Conservation (phyloP, 2,329 filamentous ascomycete species). For the Aspergillus felis region DNA sequence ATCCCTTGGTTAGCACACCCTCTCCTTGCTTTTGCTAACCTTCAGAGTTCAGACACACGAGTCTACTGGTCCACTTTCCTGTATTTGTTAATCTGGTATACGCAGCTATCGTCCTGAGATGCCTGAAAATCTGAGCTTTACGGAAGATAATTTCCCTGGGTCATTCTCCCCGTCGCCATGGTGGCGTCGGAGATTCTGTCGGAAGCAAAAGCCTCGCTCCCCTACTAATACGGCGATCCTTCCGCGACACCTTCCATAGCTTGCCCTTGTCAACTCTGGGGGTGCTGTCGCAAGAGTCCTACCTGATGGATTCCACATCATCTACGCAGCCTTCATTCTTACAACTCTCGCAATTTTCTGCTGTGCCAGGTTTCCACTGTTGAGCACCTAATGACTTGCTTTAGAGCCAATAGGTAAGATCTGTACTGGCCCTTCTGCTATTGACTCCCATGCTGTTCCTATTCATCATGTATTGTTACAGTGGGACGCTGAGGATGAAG, state of each 20-base stretch:
- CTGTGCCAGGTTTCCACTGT: background rate
- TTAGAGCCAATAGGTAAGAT: background rate
- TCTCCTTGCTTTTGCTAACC: background rate
- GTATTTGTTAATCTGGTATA: background rate
- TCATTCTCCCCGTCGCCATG: background rate
- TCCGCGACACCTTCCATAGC: conserved; percentile 35
- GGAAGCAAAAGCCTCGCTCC: conserved; percentile 49
- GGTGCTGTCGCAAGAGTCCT: background rate
- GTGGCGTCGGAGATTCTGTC: conserved; percentile 40
- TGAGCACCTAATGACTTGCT: background rate
- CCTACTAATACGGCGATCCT: conserved; percentile 58
- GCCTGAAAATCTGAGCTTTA: background rate
- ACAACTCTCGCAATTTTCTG: background rate
- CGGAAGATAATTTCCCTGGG: background rate
- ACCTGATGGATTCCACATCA: background rate
- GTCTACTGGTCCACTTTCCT: conserved; percentile 34
- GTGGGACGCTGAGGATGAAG: background rate
- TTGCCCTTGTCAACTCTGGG: background rate
- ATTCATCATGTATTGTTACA: background rate
- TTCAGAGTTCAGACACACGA: background rate
- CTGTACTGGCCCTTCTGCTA: background rate
- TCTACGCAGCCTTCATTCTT: background rate
- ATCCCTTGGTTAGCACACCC: conserved; percentile 20
- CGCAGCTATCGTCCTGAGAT: background rate
- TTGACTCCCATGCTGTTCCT: background rate